Evolutionary conservation across 176 grass and related monocot genomes (phyloP).

Genomic region (Hordeum vulgare): MorexV3_pseudomolecules_assembly NC_058519.1:1953873-1954372

Average conservation of each 20-base stretch:
- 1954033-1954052: background rate
- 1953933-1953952: background rate
- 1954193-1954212: background rate
- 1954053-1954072: background rate
- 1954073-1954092: background rate
- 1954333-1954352: background rate
- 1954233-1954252: background rate
- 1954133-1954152: background rate
- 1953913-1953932: background rate
- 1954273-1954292: background rate
- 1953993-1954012: background rate
- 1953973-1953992: background rate
- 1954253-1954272: background rate
- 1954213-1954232: background rate
- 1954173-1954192: background rate
- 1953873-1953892: background rate
- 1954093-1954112: background rate
- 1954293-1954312: background rate
- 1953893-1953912: background rate
- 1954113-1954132: background rate
- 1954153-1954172: background rate
- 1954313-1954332: background rate
- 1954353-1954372: background rate
- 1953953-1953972: background rate
- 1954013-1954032: background rate